Evolutionary conservation across 805 yeast genomes (phyloP).

Genomic region (Metschnikowia chrysomelidarum): DNA sequence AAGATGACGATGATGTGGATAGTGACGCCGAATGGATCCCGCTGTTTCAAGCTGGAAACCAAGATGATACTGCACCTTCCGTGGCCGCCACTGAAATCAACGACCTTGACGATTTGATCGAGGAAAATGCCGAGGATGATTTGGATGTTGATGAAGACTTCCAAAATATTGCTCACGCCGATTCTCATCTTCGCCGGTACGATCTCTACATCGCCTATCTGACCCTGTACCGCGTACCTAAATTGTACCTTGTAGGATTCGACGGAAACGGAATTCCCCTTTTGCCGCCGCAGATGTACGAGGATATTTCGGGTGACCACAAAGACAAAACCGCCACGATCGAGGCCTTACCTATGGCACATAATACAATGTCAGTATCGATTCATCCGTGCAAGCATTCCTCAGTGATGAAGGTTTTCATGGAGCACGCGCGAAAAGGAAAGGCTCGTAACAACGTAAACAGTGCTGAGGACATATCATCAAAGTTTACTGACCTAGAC

Average conservation of each 20-base stretch:
- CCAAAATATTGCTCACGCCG: conserved; percentile 32
- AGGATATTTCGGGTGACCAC: conserved; percentile 89
- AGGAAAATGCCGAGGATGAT: conserved; percentile 35
- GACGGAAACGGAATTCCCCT: conserved; percentile 81
- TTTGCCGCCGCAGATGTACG: conserved; percentile 87
- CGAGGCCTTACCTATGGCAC: conserved; percentile 83
- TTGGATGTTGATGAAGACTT: conserved; percentile 29
- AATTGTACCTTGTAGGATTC: conserved; percentile 88
- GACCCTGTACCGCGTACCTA: conserved; percentile 94
- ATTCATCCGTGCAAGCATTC: conserved; percentile 98
- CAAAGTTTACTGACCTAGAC: neutral
- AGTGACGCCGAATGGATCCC: conserved; percentile 17
- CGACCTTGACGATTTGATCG: conserved; percentile 48
- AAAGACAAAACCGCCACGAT: conserved; percentile 95
- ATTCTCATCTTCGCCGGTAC: conserved; percentile 57
- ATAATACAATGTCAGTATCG: conserved; percentile 74
- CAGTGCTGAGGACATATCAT: conserved; percentile 18
- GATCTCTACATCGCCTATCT: conserved; percentile 91
- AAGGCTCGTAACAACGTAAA: conserved; percentile 13
- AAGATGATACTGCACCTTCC: conserved; percentile 4
- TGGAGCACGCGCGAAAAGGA: conserved; percentile 63
- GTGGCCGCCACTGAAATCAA: conserved; percentile 1
- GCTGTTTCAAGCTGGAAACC: conserved; percentile 4
- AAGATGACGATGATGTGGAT: conserved; percentile 1
- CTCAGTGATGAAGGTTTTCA: conserved; percentile 84